Evolutionary conservation across 208 protist genomes (phyloP).

Genomic region (Leishmania gerbilli): DNA sequence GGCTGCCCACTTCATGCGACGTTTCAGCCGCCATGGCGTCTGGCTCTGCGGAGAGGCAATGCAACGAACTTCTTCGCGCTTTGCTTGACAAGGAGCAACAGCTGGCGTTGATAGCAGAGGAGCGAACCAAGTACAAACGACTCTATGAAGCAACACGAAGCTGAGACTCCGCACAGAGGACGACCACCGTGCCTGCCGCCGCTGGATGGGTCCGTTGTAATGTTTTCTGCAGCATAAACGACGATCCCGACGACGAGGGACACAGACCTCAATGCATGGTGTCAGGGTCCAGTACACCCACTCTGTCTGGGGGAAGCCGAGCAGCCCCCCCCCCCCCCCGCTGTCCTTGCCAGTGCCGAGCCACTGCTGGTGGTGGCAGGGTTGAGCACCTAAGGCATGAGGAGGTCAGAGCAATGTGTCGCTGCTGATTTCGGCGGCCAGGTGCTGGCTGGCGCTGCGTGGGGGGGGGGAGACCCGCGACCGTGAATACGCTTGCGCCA

Average conservation of each 20-base stretch:
- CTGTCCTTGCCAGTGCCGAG: not conserved
- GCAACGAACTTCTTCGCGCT: slow-evolving; percentile 65
- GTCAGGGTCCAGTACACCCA: not conserved
- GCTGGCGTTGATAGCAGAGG: slow-evolving; percentile 45
- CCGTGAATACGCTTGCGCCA: not conserved
- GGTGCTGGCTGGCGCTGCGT: not conserved
- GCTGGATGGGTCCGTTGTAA: not conserved
- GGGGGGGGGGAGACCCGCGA: not conserved
- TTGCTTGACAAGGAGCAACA: slow-evolving; percentile 79
- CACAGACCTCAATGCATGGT: not conserved
- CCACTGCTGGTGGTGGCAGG: not conserved
- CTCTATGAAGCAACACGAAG: slow-evolving; percentile 15
- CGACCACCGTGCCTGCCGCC: not conserved
- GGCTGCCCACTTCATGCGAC: not conserved
- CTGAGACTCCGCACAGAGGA: not conserved
- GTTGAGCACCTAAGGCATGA: not conserved
- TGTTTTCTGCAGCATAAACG: not conserved
- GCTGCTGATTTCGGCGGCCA: not conserved
- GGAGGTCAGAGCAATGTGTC: not conserved
- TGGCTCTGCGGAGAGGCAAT: slow-evolving; percentile 19
- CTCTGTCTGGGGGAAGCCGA: not conserved
- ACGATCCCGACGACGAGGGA: not conserved
- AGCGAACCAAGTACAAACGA: slow-evolving; percentile 34
- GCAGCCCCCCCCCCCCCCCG: not conserved
- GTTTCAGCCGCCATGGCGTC: not conserved